A percentile compares a stretch with the other conserved stretches of the same genome.
These are phyloP conservation scores for Penicillium silybi DNA, from an alignment of 495 filamentous ascomycete species.

Conservation along the genomic window DNA sequence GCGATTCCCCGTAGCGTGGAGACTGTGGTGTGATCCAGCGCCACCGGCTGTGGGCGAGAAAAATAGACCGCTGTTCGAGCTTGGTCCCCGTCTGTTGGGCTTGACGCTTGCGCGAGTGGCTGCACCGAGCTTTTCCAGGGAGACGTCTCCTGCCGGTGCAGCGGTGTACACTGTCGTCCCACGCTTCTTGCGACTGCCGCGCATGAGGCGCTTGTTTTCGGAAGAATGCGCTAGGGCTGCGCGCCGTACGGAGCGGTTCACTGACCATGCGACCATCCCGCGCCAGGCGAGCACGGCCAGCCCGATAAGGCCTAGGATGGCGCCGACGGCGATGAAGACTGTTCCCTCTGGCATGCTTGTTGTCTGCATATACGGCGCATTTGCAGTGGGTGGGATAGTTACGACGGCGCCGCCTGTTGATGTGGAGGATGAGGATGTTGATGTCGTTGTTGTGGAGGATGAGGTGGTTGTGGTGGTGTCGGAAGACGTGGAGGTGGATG, in stretches of 20 bases:
- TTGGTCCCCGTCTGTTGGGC: slow-evolving; percentile 43
- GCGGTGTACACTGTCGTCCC: slow-evolving; percentile 33
- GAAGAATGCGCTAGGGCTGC: slow-evolving; percentile 70
- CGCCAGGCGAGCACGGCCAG: slow-evolving; percentile 82
- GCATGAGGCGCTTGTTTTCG: slow-evolving; percentile 59
- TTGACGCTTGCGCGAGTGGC: slow-evolving; percentile 33
- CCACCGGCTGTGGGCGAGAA: slow-evolving; percentile 85
- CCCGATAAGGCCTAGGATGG: slow-evolving; percentile 77
- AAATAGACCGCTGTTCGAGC: slow-evolving; percentile 65
- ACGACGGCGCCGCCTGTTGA: slow-evolving; percentile 36
- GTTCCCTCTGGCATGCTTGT: slow-evolving; percentile 90
- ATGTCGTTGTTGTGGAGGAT: slow-evolving; percentile 26
- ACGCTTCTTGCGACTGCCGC: slow-evolving; percentile 50
- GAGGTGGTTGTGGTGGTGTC: slow-evolving; percentile 11
- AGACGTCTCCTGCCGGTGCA: slow-evolving; percentile 48
- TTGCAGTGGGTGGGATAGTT: slow-evolving; percentile 72
- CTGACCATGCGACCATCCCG: slow-evolving; percentile 80
- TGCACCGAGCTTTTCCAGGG: slow-evolving; percentile 51
- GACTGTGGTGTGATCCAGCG: slow-evolving; percentile 21
- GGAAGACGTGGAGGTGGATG: slow-evolving; percentile 19
- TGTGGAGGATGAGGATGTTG: slow-evolving; percentile 28
- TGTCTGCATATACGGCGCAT: slow-evolving; percentile 93
- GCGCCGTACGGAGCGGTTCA: slow-evolving; percentile 81
- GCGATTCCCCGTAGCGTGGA: slow-evolving; percentile 41
- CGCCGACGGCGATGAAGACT: slow-evolving; percentile 92